Base-by-base conservation (phyloP, 805 yeast species). In the Metschnikowia kofuensis region DNA sequence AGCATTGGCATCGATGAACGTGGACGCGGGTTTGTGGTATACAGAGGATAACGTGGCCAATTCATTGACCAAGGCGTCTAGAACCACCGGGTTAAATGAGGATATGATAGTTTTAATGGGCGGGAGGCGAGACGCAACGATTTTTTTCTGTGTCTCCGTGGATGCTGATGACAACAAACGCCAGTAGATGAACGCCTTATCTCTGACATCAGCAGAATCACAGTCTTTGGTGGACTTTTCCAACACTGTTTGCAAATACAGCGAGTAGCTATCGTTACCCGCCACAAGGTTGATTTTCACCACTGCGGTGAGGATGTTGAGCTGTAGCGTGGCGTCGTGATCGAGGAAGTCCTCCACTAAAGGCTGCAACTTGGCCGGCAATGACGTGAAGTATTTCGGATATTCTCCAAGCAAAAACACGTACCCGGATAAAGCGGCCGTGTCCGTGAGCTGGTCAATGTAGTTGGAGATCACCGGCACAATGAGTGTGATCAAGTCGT, bases 1-100 rank as follows among this genome's bases (percentile, higher is more conserved):
- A 6, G 66, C 55, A 42, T 66, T 55, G 56, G 69, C 62, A 48
- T 77, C 78, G 54, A 83, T 71, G 59, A 86, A 85, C 32, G 82
- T 74, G 15, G 80, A 72, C 6, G 87, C 82, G 11, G 97, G 96
- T 62, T 85, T 86, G 67, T 87, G 95, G 62, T 89, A 89, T 2
- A 94, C 94, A 0, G 97, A 89, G 35, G 96, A 84, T 52, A 94
- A 76, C 8, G 94, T 85, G 2, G 95, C 84, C 48, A 92, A 69
- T 62, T 92, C 96, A n/a, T 71, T 63, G 30, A 92, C 62, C 43
- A 94, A 75, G 53, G 82, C 84, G 38, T 83, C 80, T 49, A 91
- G 75, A 5, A 89, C 74, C 21, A 73, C 75, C 0, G 88, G 85
- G 37, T 89, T 83, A 59, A 91, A 85, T 15, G 76, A 67, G 38